Conservation (phyloP, 345 rosid genomes). For the Kernera saxatilis region DNA sequence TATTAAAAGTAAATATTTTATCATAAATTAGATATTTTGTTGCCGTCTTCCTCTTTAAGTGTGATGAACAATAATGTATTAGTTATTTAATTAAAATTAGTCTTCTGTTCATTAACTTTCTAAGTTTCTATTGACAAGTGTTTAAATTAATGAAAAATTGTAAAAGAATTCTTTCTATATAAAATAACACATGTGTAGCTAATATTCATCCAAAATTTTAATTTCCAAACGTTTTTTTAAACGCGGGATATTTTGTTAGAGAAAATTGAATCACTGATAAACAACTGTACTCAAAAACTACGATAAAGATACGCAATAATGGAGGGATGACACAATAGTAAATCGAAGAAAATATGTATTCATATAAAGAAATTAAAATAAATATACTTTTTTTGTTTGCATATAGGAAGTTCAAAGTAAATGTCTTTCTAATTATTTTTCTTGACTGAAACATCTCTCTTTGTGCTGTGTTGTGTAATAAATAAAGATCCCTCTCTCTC, state of each 20-base stretch:
- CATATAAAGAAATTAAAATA: background rate
- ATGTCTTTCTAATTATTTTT: background rate
- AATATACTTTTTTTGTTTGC: background rate
- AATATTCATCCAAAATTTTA: background rate
- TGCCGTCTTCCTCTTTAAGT: background rate
- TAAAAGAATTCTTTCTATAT: background rate
- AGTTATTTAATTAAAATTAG: background rate
- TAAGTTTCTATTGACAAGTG: background rate
- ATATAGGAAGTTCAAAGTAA: background rate
- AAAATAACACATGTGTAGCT: background rate
- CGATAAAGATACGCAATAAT: constrained; percentile 20
- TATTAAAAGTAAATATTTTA: too few species aligned
- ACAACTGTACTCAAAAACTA: background rate
- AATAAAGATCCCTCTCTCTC: background rate
- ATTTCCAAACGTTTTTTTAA: background rate
- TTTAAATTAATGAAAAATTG: background rate
- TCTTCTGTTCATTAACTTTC: background rate
- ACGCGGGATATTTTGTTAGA: background rate
- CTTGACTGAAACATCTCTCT: background rate
- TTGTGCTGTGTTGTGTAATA: constrained; percentile 1
- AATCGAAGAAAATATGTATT: background rate
- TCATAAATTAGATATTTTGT: background rate
- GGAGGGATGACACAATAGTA: background rate
- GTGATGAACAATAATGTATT: background rate
- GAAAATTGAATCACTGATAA: background rate